A percentile compares a stretch with the other conserved stretches of the same genome.
Conservation (phyloP, 1,284 basidiomycete species). For the Cutaneotrichosporon cavernicola region DNA sequence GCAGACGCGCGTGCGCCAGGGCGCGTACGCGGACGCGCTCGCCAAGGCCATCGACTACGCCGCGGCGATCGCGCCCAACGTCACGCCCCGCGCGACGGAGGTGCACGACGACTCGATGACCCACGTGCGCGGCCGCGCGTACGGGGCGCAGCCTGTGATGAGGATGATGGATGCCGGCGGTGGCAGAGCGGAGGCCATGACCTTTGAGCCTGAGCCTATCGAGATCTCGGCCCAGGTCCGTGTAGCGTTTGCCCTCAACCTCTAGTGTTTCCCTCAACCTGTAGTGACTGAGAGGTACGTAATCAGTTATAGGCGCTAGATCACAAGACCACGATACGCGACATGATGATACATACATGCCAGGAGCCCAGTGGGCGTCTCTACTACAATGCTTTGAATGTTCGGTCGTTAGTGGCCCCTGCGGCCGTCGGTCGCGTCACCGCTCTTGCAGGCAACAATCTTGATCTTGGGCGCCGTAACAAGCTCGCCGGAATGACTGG, state of each 20-base stretch:
- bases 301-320: background rate
- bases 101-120: constrained; percentile 13
- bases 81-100: constrained; percentile 3
- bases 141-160: background rate
- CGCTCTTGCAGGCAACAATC: constrained; percentile 94
- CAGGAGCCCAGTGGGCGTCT: constrained; percentile 2
- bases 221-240: background rate
- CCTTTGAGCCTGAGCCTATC: constrained; percentile 19
- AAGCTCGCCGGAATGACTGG: constrained; percentile 35
- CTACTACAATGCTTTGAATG: constrained; percentile 5
- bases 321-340: background rate
- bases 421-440: constrained; percentile 66
- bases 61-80: background rate
- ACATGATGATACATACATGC: constrained; percentile 20
- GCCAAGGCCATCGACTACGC: constrained; percentile 22
- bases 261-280: background rate
- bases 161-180: background rate
- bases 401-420: constrained; percentile 28
- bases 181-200: background rate
- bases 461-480: constrained; percentile 76
- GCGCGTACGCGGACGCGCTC: constrained; percentile 18
- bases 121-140: background rate
- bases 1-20: constrained; percentile 13
- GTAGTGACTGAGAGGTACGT: background rate
- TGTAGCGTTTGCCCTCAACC: background rate